Conservation (phyloP, 208 protist genomes). For the Leishmania major region DNA sequence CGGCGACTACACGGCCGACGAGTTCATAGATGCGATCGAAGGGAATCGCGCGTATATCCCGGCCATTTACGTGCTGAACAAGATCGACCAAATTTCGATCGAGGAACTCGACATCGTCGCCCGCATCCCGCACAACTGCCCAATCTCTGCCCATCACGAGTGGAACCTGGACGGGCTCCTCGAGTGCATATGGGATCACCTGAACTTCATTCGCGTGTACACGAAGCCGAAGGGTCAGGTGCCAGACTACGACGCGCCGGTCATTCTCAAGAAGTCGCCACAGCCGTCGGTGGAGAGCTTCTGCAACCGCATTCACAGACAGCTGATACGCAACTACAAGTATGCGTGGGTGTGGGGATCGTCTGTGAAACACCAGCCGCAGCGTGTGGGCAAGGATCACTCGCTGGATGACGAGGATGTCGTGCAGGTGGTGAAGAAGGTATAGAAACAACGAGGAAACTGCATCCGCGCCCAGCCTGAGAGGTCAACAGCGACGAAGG, state of each 20-base stretch:
- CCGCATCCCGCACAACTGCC: slow-evolving; percentile 96
- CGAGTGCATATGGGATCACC: slow-evolving; percentile 99
- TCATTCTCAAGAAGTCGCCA: slow-evolving; percentile 93
- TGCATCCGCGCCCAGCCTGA: neutral
- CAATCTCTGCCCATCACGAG: slow-evolving; percentile 95
- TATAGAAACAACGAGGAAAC: slow-evolving; percentile 44
- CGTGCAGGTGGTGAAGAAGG: slow-evolving; percentile 98
- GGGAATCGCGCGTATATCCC: slow-evolving; percentile 97
- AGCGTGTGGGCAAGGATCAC: slow-evolving; percentile 97
- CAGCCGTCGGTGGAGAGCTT: slow-evolving; percentile 95
- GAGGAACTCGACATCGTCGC: slow-evolving; percentile 97
- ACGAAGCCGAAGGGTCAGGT: slow-evolving; percentile 98
- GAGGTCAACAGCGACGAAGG: neutral
- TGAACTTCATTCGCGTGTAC: slow-evolving; percentile 98
- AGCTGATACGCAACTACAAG: slow-evolving; percentile 98
- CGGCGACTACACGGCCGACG: slow-evolving; percentile 95
- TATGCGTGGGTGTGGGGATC: slow-evolving; percentile 98
- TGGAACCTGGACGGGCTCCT: slow-evolving; percentile 98
- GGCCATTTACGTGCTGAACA: slow-evolving; percentile 98
- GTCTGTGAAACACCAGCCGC: slow-evolving; percentile 98
- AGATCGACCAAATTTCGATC: slow-evolving; percentile 98
- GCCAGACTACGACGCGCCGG: slow-evolving; percentile 97
- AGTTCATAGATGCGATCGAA: slow-evolving; percentile 99
- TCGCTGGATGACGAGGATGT: slow-evolving; percentile 98
- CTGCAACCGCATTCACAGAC: slow-evolving; percentile 97